Evolutionary conservation across 176 grass and related monocot genomes (phyloP).

Genomic region (Musa itinerans): DNA sequence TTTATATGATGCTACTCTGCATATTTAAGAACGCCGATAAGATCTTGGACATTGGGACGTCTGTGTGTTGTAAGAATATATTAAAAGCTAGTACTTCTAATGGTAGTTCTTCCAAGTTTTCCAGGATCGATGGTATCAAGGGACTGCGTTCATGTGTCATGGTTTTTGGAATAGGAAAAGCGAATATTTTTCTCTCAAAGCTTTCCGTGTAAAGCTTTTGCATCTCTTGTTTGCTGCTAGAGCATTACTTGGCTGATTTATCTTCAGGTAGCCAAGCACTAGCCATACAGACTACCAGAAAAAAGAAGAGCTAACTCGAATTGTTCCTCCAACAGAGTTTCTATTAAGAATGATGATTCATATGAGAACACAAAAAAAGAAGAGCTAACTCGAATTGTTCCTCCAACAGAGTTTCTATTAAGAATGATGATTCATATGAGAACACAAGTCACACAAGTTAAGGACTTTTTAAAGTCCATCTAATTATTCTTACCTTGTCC

Average conservation of each 20-base stretch:
- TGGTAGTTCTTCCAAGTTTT: conserved; percentile 2
- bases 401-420: no score
- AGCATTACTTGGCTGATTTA: neutral
- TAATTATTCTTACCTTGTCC: neutral
- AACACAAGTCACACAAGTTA: no score
- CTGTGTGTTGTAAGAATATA: no score
- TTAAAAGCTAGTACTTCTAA: neutral
- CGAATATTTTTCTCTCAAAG: neutral
- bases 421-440: no score
- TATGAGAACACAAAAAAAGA: no score
- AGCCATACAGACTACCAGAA: neutral
- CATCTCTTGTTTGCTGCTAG: neutral
- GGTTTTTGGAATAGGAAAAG: neutral
- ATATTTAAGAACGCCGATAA: neutral
- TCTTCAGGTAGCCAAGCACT: no score
- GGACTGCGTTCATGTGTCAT: neutral
- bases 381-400: no score
- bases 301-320: neutral
- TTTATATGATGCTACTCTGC: neutral
- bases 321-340: neutral
- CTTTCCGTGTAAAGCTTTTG: no score
- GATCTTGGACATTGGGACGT: neutral
- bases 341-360: no score
- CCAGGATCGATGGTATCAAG: neutral
- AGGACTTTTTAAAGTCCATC: no score